Conservation (phyloP, 257 asterid genomes). For the Jaltomata sinuosa region DNA sequence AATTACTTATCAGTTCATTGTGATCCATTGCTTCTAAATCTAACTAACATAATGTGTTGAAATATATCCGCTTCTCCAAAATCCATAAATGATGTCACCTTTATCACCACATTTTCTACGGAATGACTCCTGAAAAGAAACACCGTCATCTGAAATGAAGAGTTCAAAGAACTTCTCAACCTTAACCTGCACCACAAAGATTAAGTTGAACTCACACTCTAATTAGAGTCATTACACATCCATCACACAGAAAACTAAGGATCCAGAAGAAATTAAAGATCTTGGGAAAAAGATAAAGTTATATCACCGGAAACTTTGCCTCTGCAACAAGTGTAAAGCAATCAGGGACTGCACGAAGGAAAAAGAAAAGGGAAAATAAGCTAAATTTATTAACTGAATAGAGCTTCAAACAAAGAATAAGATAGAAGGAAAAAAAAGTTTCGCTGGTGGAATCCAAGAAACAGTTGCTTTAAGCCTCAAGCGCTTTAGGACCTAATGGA, state of each 20-base stretch:
- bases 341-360: slow-evolving; percentile 62
- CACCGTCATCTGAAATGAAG: slow-evolving; percentile 66
- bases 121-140: slow-evolving; percentile 57
- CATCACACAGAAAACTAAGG: neutral
- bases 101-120: slow-evolving; percentile 92
- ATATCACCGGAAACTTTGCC: slow-evolving; percentile 69
- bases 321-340: slow-evolving; percentile 69
- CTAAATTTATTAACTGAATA: neutral
- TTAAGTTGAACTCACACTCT: neutral
- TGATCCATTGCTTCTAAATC: neutral
- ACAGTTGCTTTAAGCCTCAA: neutral
- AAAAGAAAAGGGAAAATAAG: slow-evolving; percentile 9
- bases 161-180: slow-evolving; percentile 67
- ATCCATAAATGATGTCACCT: slow-evolving; percentile 44
- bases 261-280: neutral
- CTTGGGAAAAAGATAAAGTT: neutral
- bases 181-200: slow-evolving; percentile 37
- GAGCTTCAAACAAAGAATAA: neutral
- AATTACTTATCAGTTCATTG: neutral
- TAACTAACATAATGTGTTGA: neutral
- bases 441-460: neutral
- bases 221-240: neutral
- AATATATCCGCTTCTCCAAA: neutral
- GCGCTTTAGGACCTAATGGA: neutral
- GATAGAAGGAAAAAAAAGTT: neutral